phyloP scores from a whole-genome alignment of 495 filamentous ascomycete genomes.

The Rostrohypoxylon terebratum region DNA sequence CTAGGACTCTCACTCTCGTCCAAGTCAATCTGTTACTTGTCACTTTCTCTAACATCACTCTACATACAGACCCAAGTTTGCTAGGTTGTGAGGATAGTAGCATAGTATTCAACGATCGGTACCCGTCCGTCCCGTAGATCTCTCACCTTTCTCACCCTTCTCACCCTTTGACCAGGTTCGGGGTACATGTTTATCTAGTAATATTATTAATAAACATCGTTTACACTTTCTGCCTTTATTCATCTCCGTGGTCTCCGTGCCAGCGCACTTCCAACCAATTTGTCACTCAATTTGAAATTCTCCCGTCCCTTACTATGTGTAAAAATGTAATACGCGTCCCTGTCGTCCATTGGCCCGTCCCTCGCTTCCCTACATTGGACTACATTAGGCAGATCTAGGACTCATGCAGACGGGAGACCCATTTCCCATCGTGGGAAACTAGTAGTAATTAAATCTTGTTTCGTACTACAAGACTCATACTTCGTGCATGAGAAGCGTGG shows the following conservation, averaged over 20 bases:
- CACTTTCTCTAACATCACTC: slow-evolving; percentile 36
- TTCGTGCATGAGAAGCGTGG: slow-evolving; percentile 8
- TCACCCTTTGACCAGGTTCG: slow-evolving; percentile 34
- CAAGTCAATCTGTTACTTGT: slow-evolving; percentile 28
- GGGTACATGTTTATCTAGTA: slow-evolving; percentile 28
- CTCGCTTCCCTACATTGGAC: slow-evolving; percentile 37
- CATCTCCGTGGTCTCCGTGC: neutral
- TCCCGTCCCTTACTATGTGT: slow-evolving; percentile 25
- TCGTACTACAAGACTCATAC: slow-evolving; percentile 7
- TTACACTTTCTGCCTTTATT: slow-evolving; percentile 14
- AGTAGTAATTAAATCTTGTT: slow-evolving; percentile 2
- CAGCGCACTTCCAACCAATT: neutral
- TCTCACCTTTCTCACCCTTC: slow-evolving; percentile 32
- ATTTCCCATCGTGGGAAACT: slow-evolving; percentile 20
- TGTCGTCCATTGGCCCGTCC: slow-evolving; percentile 35
- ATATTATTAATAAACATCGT: neutral
- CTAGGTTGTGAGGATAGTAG: neutral
- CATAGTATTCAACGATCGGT: slow-evolving; percentile 19
- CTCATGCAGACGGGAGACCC: slow-evolving; percentile 33
- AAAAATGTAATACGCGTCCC: slow-evolving; percentile 30
- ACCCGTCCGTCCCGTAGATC: slow-evolving; percentile 38
- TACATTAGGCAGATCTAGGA: slow-evolving; percentile 47
- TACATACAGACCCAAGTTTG: slow-evolving; percentile 17
- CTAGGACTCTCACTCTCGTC: neutral
- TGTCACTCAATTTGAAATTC: slow-evolving; percentile 22